These are phyloP conservation scores for Erythrophleum fordii DNA, from an alignment of 306 rosid species.

Conservation along the genomic window DNA sequence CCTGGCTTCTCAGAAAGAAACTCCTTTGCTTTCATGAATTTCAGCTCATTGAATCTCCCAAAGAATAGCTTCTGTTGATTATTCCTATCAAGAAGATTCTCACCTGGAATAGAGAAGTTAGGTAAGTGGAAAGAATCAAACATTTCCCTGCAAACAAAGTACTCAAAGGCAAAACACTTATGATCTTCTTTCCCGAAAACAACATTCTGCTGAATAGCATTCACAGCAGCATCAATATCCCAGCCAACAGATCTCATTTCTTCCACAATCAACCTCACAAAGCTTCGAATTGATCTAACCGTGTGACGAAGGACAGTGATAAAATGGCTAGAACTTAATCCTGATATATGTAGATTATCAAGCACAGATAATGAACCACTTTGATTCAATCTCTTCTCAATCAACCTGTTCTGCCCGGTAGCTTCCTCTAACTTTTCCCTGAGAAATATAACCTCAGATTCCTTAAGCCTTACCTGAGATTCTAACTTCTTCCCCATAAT, in stretches of 20 bases:
- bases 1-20: constrained; percentile 53
- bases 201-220: constrained; percentile 57
- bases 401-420: constrained; percentile 54
- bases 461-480: constrained; percentile 77
- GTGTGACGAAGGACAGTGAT: constrained; percentile 59
- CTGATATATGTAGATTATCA: constrained; percentile 68
- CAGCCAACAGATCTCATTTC: constrained; percentile 74
- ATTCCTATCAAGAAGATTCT: constrained; percentile 45
- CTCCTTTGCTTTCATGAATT: constrained; percentile 62
- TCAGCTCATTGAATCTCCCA: constrained; percentile 64
- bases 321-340: constrained; percentile 68
- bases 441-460: constrained; percentile 73
- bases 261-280: constrained; percentile 60
- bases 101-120: constrained; percentile 58
- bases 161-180: constrained; percentile 77
- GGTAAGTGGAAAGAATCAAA: constrained; percentile 75
- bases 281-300: constrained; percentile 57
- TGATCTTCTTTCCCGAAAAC: constrained; percentile 69
- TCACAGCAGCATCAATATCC: constrained; percentile 71
- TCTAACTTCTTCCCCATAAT: constrained; percentile 71
- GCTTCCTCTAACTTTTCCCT: constrained; percentile 73
- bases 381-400: constrained; percentile 70
- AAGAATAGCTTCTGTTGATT: constrained; percentile 55
- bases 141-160: constrained; percentile 79
- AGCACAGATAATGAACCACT: constrained; percentile 63